These are phyloP conservation scores for Viola pubescens DNA, from an alignment of 441 rosid species.

Conservation along the genomic window DNA sequence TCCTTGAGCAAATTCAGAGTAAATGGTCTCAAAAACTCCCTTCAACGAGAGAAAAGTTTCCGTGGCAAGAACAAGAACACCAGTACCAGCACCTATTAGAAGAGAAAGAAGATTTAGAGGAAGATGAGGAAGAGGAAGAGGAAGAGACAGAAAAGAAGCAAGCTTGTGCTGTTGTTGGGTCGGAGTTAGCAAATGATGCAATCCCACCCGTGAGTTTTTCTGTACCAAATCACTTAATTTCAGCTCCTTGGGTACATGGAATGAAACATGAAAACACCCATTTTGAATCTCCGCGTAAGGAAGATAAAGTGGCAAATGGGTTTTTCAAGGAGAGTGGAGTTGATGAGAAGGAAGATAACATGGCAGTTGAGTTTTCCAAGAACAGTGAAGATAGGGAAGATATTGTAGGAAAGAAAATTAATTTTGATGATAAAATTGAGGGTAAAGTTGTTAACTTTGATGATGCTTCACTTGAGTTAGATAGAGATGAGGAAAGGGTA, in stretches of 20 bases:
- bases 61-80: conserved; percentile 53
- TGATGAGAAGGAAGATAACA: conserved; percentile 1
- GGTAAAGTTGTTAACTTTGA: conserved; percentile 14
- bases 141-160: conserved; percentile 13
- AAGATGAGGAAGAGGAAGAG: conserved; percentile 11
- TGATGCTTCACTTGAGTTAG: conserved; percentile 3
- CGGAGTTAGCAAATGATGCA: conserved; percentile 18
- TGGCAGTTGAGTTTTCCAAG: neutral
- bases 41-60: conserved; percentile 45
- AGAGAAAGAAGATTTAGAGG: conserved; percentile 15
- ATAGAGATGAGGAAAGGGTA: conserved; percentile 10
- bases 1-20: conserved; percentile 55
- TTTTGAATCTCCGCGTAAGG: neutral
- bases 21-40: conserved; percentile 60
- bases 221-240: conserved; percentile 26
- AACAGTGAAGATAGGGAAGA: conserved; percentile 8
- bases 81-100: conserved; percentile 15
- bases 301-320: neutral
- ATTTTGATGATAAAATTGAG: conserved; percentile 3
- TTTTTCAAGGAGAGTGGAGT: neutral
- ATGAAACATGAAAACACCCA: conserved; percentile 7
- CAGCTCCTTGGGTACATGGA: conserved; percentile 66
- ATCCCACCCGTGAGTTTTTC: conserved; percentile 20
- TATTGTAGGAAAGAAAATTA: conserved; percentile 10
- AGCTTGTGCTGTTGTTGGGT: conserved; percentile 18